These are phyloP conservation scores for Chlorella sp. DNA, from an alignment of 139 green algal species.

Conservation along the genomic window DNA sequence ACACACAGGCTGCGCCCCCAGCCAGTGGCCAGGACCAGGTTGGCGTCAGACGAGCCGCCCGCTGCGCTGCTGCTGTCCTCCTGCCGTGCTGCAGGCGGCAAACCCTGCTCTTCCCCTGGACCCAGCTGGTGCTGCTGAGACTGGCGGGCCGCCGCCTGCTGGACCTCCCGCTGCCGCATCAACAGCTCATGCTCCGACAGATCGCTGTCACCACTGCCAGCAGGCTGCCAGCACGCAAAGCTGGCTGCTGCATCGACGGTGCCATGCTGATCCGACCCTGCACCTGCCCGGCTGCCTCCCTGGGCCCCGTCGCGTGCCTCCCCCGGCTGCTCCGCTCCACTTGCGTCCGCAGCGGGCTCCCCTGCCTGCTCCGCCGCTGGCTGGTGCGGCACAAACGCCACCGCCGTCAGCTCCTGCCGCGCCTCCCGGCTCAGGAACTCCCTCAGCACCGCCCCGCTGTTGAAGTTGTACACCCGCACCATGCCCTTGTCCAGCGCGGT, in stretches of 20 bases:
- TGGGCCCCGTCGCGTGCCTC: not conserved
- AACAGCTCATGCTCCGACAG: not conserved
- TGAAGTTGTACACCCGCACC: conserved; percentile 91
- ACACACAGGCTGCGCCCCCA: conserved; percentile 82
- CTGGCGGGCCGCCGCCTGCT: not conserved
- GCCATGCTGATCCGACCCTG: not conserved
- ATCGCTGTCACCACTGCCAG: not conserved
- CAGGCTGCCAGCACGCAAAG: not conserved
- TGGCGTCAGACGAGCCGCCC: not conserved
- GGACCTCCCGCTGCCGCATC: not conserved
- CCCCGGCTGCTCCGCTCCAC: not conserved
- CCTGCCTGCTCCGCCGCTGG: not conserved
- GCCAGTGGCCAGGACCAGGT: conserved; percentile 63
- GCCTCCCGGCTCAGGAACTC: conserved; percentile 53
- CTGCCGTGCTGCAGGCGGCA: not conserved
- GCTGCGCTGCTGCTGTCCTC: too few relatives aligned
- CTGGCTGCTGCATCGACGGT: not conserved
- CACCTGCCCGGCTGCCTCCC: not conserved
- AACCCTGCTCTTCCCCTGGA: too few relatives aligned
- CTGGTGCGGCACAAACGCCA: conserved; percentile 23
- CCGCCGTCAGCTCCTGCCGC: conserved; percentile 57
- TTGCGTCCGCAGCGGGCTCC: not conserved
- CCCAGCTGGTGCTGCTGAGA: not conserved
- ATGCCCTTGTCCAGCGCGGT: conserved; percentile 70
- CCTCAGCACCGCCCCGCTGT: conserved; percentile 77